Evolutionary conservation across 345 rosid genomes (phyloP), one percentile per base, ranked within the genome.

Genomic region (Pugionium dolabratum): DNA sequence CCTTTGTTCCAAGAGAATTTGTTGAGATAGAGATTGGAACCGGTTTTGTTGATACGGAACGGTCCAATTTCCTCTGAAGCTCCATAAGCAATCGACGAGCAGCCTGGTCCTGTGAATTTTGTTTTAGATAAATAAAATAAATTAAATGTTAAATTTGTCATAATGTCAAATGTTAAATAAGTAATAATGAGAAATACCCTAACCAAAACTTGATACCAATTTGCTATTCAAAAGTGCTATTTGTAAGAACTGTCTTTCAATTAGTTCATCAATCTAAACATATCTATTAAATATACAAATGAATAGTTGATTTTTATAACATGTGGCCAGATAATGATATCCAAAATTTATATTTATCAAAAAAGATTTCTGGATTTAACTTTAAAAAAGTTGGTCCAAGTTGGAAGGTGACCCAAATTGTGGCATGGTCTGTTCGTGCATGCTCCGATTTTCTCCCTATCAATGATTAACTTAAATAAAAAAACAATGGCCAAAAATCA

Each of bases 21-120:
- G 73, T 88, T 94, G 45, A 83, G 75, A 60, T 79, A 84, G 31
- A 94, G 90, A 56, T 75, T 82, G 5, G 85, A 83, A 43, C 84
- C 84, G 2, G 84, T 84, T 79, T 62, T 79, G 47, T 86, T 81
- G 54, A 94, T 81, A 70, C 96, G 77, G 73, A 90, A 90, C 1
- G 99, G 99, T 29, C 99, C 99, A 58, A 94, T 84, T 74, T 94
- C 99, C 74, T 90, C 99, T 0, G 96, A 88, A 40, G 99, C 99
- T 61, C 99, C 99, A 67, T 88, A 94, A 40, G 95, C 99, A 35
- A 94, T 78, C 0, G 99, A 94, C 6, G 99, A 94, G 70, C 99
- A 94, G 6, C 99, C 99, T 32, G 96, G 99, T 32, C 99, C 99
- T 93, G 86, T 70, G n/a, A 9, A 59, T 39, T 49, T 62, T 4